Evolutionary conservation across 257 asterid genomes (phyloP).

Genomic region (Ophiorrhiza pumila): DNA sequence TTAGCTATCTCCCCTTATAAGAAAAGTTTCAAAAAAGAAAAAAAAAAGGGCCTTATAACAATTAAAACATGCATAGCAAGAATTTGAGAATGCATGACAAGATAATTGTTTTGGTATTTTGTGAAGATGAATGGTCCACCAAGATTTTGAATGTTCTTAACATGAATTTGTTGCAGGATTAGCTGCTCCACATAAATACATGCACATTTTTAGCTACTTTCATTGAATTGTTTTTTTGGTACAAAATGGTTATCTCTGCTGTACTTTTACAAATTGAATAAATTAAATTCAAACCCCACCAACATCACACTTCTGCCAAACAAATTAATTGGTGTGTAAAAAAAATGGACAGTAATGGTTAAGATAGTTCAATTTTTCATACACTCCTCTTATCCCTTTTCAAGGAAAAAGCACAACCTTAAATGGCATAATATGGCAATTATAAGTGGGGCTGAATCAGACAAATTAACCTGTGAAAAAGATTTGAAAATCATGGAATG

Average conservation of each 20-base stretch:
- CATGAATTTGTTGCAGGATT: neutral
- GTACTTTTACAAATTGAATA: neutral
- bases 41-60: neutral
- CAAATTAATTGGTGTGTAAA: neutral
- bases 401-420: too few relatives aligned
- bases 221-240: neutral
- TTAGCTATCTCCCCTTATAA: too few relatives aligned
- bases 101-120: too few relatives aligned
- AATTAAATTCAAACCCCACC: neutral
- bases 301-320: neutral
- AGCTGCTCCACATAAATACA: neutral
- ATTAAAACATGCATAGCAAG: neutral
- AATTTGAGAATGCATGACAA: neutral
- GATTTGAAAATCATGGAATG: too few relatives aligned
- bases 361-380: too few relatives aligned
- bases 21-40: neutral
- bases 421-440: too few relatives aligned
- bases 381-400: too few relatives aligned
- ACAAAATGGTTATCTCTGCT: neutral
- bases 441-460: too few relatives aligned
- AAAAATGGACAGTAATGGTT: too few relatives aligned
- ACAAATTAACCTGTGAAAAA: too few relatives aligned
- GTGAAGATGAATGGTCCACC: neutral
- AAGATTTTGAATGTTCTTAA: neutral
- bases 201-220: neutral